Percentiles rank a stretch among this genome's conserved stretches.
Evolutionary conservation across 1,284 basidiomycete genomes (phyloP).

Genomic region (Inonotus obliquus): DNA sequence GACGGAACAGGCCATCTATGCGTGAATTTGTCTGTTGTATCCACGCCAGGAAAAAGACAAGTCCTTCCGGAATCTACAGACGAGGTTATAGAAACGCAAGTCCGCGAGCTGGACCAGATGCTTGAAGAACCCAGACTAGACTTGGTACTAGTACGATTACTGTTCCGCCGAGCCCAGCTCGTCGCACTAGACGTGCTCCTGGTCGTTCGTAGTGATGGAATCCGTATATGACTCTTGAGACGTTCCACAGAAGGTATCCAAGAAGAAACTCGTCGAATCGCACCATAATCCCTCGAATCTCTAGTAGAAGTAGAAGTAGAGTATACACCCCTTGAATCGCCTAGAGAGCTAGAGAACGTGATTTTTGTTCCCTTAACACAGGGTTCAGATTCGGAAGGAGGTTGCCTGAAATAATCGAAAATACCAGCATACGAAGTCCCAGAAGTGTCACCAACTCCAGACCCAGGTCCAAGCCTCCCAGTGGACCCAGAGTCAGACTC

Average conservation of each 20-base stretch:
- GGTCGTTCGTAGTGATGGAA: background rate
- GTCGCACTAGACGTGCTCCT: background rate
- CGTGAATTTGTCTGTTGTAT: conserved; percentile 43
- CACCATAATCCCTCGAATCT: no score
- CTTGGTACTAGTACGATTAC: background rate
- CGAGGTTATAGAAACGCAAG: background rate
- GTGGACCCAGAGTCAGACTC: background rate
- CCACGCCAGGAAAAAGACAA: conserved; percentile 5
- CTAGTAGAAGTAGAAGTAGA: no score
- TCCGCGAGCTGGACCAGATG: background rate
- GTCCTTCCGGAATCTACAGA: conserved; percentile 11
- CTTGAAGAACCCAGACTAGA: background rate
- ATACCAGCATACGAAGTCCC: background rate
- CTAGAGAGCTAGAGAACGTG: no score
- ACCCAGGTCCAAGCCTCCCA: background rate
- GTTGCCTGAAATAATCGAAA: background rate
- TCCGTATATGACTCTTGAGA: background rate
- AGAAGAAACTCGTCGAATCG: background rate
- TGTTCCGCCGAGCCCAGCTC: background rate
- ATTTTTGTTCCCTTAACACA: no score
- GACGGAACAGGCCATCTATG: conserved; percentile 48
- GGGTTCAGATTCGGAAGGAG: background rate
- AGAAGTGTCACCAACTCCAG: background rate
- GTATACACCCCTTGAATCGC: no score
- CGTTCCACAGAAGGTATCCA: background rate